Conservation (phyloP, 2,329 filamentous ascomycete species). For the Curvularia sp. region DNA sequence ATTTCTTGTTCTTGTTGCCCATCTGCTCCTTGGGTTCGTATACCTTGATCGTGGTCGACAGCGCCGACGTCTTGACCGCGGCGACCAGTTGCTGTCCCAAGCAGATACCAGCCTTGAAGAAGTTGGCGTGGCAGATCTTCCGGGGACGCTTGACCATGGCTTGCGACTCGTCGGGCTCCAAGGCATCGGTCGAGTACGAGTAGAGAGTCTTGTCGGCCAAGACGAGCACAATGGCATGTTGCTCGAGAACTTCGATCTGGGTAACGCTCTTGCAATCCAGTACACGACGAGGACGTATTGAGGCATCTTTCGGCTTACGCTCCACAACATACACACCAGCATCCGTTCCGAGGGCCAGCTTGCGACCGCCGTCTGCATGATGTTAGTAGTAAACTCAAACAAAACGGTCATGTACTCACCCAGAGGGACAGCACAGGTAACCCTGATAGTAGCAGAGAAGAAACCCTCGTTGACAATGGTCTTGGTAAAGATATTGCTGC, state of each 20-base stretch:
- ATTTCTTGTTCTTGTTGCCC: slow-evolving; percentile 93
- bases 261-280: slow-evolving; percentile 88
- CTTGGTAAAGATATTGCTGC: slow-evolving; percentile 74
- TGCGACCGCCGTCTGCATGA: slow-evolving; percentile 82
- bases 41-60: slow-evolving; percentile 98
- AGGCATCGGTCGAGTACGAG: slow-evolving; percentile 84
- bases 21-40: slow-evolving; percentile 96
- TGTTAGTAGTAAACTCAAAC: slow-evolving; percentile 28
- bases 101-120: slow-evolving; percentile 97
- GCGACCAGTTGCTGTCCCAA: slow-evolving; percentile 93
- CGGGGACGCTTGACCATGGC: slow-evolving; percentile 83
- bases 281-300: slow-evolving; percentile 76
- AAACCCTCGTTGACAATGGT: slow-evolving; percentile 80
- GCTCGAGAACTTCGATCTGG: slow-evolving; percentile 94
- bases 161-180: slow-evolving; percentile 79
- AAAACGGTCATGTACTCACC: slow-evolving; percentile 61
- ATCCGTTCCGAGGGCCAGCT: slow-evolving; percentile 93
- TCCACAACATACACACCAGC: slow-evolving; percentile 92
- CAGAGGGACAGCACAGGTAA: slow-evolving; percentile 94
- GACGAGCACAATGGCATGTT: slow-evolving; percentile 90
- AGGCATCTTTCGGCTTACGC: slow-evolving; percentile 82
- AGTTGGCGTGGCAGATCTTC: slow-evolving; percentile 98
- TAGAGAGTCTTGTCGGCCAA: slow-evolving; percentile 91
- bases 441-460: slow-evolving; percentile 85
- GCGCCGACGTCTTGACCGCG: slow-evolving; percentile 90